A percentile compares a stretch with the other conserved stretches of the same genome.
Evolutionary conservation across 352 stramenopile genomes (phyloP).

Genomic region (Thalassiosira mediterranea): DNA sequence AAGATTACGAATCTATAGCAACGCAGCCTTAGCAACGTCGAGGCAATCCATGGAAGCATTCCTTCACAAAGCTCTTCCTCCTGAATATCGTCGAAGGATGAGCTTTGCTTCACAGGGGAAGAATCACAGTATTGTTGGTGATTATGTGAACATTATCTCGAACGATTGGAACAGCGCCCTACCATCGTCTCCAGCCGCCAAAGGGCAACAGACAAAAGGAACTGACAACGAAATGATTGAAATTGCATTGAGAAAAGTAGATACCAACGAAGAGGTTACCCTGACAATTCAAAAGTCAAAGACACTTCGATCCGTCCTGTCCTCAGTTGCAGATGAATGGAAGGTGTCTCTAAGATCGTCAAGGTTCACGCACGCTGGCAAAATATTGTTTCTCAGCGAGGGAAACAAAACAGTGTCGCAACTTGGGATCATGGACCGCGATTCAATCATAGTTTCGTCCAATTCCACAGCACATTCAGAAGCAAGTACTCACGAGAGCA

Average conservation of each 20-base stretch:
- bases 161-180: neutral
- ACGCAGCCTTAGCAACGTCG: neutral
- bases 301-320: slow-evolving; percentile 33
- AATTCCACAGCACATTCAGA: neutral
- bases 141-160: neutral
- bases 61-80: neutral
- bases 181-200: neutral
- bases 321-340: slow-evolving; percentile 21
- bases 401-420: slow-evolving; percentile 25
- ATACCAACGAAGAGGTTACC: neutral
- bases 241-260: neutral
- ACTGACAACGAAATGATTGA: neutral
- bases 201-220: neutral
- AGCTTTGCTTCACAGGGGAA: neutral
- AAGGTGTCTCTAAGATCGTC: slow-evolving; percentile 22
- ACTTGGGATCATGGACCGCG: slow-evolving; percentile 36
- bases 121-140: neutral
- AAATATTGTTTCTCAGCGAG: slow-evolving; percentile 36
- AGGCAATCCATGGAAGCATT: neutral
- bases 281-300: slow-evolving; percentile 1
- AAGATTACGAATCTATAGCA: neutral
- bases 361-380: slow-evolving; percentile 27
- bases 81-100: neutral
- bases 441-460: slow-evolving; percentile 24
- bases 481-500: neutral